Evolutionary conservation across 2,329 filamentous ascomycete genomes (phyloP), one percentile per base, ranked within the genome.

Genomic region (Dactylonectria estremocensis): DNA sequence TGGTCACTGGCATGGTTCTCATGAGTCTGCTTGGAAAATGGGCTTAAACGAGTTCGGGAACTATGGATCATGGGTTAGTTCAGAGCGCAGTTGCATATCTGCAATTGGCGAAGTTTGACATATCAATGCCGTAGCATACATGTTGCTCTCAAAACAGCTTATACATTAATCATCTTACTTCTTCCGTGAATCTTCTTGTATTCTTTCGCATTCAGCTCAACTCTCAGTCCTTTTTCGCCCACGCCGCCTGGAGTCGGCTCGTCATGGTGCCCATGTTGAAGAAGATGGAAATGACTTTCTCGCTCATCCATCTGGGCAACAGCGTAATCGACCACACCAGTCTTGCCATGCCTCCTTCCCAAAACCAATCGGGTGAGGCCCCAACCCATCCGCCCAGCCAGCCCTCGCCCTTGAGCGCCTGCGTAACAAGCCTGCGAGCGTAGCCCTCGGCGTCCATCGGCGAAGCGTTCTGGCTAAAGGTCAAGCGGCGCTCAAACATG

Each of bases 21-120:
- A 94, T 95, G 92, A 90, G 90, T 63, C 74, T 94, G 20, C 81
- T 95, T 24, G 92, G 92, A 0, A 94, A 93, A 78, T 95, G 92
- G 92, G 92, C 92, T 46, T 92, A 77, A 80, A 45, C 4, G 5
- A 16, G 28, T n/a, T 13, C 22, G 10, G 48, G 14, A 37, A 10
- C 9, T 37, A 3, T 37, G 13, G 13, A 11, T 37, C 13, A 10
- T 37, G 13, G 35, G 35, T 37, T 37, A 3, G 35, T 43, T 28
- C 4, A 4, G 7, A 2, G 16, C 8, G 40, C n/a, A 43, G 13
- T 37, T 16, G 37, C 37, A n/a, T 43, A n/a, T 40, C 2, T n/a
- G n/a, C 3, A 43, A 43, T 18, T 43, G 40, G 40, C 6, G 14
- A n/a, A n/a, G n/a, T 14, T 43, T 8, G 14, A 43, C 14, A 14